Percentiles rank a stretch among this genome's conserved stretches.
Evolutionary conservation across 495 filamentous ascomycete species (phyloP).

Genomic region (Xylaria curta): DNA sequence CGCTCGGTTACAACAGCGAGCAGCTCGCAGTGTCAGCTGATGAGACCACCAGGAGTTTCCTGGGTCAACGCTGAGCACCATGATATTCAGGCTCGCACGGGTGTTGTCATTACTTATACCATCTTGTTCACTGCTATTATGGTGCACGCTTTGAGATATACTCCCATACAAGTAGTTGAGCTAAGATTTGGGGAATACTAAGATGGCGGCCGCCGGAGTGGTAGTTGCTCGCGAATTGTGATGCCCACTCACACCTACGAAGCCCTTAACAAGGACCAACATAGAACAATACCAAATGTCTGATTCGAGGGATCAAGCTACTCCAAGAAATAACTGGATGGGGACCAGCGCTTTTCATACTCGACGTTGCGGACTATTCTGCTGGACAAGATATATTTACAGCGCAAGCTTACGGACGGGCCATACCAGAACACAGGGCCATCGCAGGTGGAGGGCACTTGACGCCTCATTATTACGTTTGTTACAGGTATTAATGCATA

Average conservation of each 20-base stretch:
- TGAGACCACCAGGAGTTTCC: background rate
- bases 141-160: background rate
- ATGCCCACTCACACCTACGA: background rate
- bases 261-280: background rate
- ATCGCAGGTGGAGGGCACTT: background rate
- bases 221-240: background rate
- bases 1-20: constrained; percentile 16
- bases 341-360: background rate
- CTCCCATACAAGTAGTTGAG: background rate
- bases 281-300: background rate
- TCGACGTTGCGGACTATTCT: background rate
- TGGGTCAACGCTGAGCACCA: background rate
- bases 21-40: background rate
- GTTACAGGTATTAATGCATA: background rate
- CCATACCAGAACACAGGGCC: background rate
- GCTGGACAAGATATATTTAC: background rate
- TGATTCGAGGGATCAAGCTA: background rate
- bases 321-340: background rate
- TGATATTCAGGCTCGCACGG: background rate
- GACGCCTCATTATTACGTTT: background rate
- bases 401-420: background rate
- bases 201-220: background rate
- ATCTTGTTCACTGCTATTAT: background rate
- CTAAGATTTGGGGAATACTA: background rate
- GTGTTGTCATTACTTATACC: background rate